Conservation (phyloP, 176 grass and related monocot genomes). For the Microstegium vimineum region DNA sequence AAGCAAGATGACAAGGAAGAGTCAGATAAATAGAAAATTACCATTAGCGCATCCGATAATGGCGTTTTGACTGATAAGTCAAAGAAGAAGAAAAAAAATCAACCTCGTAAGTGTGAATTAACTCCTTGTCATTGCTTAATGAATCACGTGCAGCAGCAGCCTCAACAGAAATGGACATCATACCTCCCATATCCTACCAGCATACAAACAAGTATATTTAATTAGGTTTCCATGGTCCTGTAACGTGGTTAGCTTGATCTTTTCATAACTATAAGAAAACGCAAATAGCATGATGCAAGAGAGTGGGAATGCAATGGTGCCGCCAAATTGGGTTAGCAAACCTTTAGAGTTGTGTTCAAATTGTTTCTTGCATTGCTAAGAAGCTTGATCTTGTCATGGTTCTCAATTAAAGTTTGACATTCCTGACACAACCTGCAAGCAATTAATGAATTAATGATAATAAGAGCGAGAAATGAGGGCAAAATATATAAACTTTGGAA, state of each 20-base stretch:
- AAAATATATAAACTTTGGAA: constrained; percentile 6
- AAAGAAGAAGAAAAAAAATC: constrained; percentile 31
- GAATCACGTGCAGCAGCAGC: constrained; percentile 87
- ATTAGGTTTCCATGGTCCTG: background rate
- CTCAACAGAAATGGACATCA: constrained; percentile 99
- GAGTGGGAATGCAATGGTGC: constrained; percentile 9
- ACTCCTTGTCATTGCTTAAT: constrained; percentile 85
- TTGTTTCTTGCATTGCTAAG: constrained; percentile 99
- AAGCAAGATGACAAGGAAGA: constrained; percentile 34
- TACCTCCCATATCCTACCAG: constrained; percentile 90
- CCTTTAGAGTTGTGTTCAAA: constrained; percentile 97
- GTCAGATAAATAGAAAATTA: constrained; percentile 30
- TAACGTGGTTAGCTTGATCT: constrained; percentile 15
- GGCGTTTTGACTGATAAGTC: constrained; percentile 20
- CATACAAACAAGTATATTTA: constrained; percentile 14
- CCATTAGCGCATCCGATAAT: constrained; percentile 12
- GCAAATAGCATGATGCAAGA: constrained; percentile 11
- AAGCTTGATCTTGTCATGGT: constrained; percentile 99
- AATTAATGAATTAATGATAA: constrained; percentile 34
- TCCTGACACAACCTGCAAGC: constrained; percentile 80
- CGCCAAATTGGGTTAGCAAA: constrained; percentile 32
- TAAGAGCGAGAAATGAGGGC: constrained; percentile 17
- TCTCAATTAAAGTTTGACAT: constrained; percentile 97
- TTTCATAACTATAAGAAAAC: constrained; percentile 19
- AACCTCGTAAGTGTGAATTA: constrained; percentile 98